A percentile compares a stretch with the other conserved stretches of the same genome.
Conservation (phyloP, 225 moss, liverwort and hornwort genomes). For the Anthoceros angustus region DNA sequence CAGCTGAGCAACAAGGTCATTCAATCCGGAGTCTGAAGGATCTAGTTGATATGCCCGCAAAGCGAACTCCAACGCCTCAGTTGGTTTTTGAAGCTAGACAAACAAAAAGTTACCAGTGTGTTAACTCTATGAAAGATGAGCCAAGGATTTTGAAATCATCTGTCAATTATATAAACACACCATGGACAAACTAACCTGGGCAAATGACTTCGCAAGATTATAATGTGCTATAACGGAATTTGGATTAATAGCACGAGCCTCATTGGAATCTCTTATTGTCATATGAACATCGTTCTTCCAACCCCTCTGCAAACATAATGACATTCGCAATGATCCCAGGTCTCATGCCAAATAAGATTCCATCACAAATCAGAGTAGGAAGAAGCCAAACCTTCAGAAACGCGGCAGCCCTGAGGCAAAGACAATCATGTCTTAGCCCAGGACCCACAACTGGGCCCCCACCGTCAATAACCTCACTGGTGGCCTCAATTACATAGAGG, state of each 20-base stretch:
- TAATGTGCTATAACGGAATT: slow-evolving; percentile 56
- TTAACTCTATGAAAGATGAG: background rate
- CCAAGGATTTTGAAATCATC: background rate
- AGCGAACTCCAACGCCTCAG: slow-evolving; percentile 77
- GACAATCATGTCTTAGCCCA: slow-evolving; percentile 72
- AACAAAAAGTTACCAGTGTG: background rate
- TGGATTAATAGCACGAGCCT: slow-evolving; percentile 52
- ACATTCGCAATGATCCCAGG: slow-evolving; percentile 11
- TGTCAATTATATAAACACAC: background rate
- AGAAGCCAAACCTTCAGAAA: slow-evolving; percentile 48
- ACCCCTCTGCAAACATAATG: slow-evolving; percentile 50
- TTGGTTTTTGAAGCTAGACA: slow-evolving; percentile 62
- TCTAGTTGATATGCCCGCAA: slow-evolving; percentile 76
- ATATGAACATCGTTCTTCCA: slow-evolving; percentile 98
- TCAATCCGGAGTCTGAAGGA: slow-evolving; percentile 52
- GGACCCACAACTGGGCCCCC: slow-evolving; percentile 72
- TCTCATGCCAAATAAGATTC: too few relatives aligned
- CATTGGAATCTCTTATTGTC: slow-evolving; percentile 88
- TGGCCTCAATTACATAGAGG: slow-evolving; percentile 63
- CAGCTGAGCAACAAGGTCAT: slow-evolving; percentile 73
- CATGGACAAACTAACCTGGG: slow-evolving; percentile 31
- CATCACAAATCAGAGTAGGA: background rate
- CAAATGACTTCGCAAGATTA: slow-evolving; percentile 70
- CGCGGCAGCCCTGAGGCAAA: slow-evolving; percentile 82
- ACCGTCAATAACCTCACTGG: slow-evolving; percentile 88